A percentile compares a stretch with the other conserved stretches of the same genome.
These are phyloP conservation scores for Rhizopogon vulgaris DNA, from an alignment of 768 basidiomycete genomes.

Conservation along the genomic window DNA sequence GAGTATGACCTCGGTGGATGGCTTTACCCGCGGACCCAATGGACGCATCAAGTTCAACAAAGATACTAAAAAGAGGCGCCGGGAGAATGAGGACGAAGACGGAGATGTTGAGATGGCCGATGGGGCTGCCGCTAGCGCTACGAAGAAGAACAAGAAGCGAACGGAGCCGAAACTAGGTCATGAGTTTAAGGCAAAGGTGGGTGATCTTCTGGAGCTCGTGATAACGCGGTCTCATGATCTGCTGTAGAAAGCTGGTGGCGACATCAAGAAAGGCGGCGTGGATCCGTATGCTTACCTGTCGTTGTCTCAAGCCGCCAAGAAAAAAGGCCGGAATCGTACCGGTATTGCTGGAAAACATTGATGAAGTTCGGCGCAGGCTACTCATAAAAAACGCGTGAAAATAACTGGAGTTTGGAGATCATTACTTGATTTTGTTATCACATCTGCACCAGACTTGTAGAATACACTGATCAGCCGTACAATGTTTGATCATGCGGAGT, in stretches of 20 bases:
- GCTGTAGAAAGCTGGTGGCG: conserved; percentile 85
- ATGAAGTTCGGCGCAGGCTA: conserved; percentile 6
- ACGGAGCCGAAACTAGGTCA: conserved; percentile 62
- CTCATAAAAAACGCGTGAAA: neutral
- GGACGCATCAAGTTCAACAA: conserved; percentile 95
- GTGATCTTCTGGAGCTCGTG: conserved; percentile 16
- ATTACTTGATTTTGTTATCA: neutral
- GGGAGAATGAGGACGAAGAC: conserved; percentile 56
- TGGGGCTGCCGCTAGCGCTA: conserved; percentile 36
- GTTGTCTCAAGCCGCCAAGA: conserved; percentile 76
- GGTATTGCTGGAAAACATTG: conserved; percentile 62
- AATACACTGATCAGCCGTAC: conserved; percentile 44
- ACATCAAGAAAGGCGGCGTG: conserved; percentile 78
- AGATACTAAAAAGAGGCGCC: conserved; percentile 88
- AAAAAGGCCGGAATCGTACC: conserved; percentile 39
- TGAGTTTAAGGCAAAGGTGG: conserved; percentile 94
- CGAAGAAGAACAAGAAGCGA: conserved; percentile 46
- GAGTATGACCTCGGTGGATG: conserved; percentile 78
- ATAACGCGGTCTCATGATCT: neutral
- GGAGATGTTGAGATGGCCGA: conserved; percentile 77
- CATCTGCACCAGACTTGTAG: neutral
- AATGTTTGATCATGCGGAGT: conserved; percentile 67
- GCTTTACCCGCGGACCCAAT: conserved; percentile 77
- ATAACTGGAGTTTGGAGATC: neutral
- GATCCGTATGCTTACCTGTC: conserved; percentile 94